Conservation (phyloP, 129 eudicot genomes). For the Saussurea involucrata region DNA sequence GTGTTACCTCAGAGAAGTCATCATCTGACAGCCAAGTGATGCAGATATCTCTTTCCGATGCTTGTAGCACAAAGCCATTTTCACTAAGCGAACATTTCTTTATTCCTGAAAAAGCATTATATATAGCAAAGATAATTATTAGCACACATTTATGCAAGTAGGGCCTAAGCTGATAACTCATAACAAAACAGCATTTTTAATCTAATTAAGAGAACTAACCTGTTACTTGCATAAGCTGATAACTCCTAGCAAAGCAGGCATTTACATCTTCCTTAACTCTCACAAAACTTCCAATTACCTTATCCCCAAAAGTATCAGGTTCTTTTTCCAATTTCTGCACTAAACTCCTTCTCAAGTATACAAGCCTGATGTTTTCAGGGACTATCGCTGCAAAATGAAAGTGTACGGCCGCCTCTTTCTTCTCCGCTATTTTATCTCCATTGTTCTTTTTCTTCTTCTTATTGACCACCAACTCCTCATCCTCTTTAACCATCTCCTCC, state of each 20-base stretch:
- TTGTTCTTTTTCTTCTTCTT: constrained; percentile 36
- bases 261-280: constrained; percentile 53
- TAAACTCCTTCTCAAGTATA: constrained; percentile 67
- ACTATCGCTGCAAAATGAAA: constrained; percentile 54
- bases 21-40: constrained; percentile 55
- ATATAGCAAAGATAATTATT: constrained; percentile 4
- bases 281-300: constrained; percentile 70
- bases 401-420: constrained; percentile 23
- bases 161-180: no score
- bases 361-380: constrained; percentile 62
- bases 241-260: constrained; percentile 36
- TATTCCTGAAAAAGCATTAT: constrained; percentile 40
- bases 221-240: constrained; percentile 66
- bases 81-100: constrained; percentile 30
- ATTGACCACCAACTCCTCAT: constrained; percentile 6
- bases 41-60: constrained; percentile 44
- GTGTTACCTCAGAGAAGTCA: constrained; percentile 72
- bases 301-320: constrained; percentile 60
- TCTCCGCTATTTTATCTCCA: constrained; percentile 19
- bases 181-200: no score
- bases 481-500: constrained; percentile 32
- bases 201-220: constrained; percentile 40
- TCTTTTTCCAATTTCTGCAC: constrained; percentile 48
- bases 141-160: not conserved
- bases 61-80: constrained; percentile 32